Conservation (phyloP, 2,329 filamentous ascomycete species). For the Chrysoporthe austroafricana region DNA sequence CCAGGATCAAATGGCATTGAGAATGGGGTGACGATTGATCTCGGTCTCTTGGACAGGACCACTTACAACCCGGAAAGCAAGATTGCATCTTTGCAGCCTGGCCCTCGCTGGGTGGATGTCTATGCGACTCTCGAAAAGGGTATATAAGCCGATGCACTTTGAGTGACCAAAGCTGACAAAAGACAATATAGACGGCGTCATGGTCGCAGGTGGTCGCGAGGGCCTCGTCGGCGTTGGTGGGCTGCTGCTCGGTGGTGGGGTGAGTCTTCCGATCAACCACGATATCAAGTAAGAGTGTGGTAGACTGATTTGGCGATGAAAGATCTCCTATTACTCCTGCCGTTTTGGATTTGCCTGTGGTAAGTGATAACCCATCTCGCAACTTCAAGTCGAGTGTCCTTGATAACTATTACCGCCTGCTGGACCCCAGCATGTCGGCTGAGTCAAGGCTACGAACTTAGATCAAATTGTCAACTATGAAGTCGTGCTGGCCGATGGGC, state of each 20-base stretch:
- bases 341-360: constrained; percentile 11
- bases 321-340: constrained; percentile 6
- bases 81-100: constrained; percentile 8
- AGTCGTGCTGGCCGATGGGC: constrained; percentile 19
- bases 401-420: not conserved
- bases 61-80: constrained; percentile 7
- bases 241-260: constrained; percentile 12
- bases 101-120: constrained; percentile 12
- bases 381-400: not conserved
- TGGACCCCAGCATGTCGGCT: not conserved
- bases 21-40: constrained; percentile 9
- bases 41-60: constrained; percentile 4
- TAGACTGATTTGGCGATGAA: not conserved
- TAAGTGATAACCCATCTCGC: not conserved
- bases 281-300: not conserved
- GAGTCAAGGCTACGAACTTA: constrained; percentile 34
- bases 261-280: not conserved
- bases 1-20: constrained; percentile 12
- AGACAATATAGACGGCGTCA: not conserved
- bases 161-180: not conserved
- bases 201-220: constrained; percentile 17
- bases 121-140: constrained; percentile 12
- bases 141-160: not conserved
- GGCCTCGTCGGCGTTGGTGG: constrained; percentile 10
- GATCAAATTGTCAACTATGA: constrained; percentile 19